A percentile compares a stretch with the other conserved stretches of the same genome.
Conservation (phyloP, 352 stramenopile genomes). For the Pythium scleroteichum region DNA sequence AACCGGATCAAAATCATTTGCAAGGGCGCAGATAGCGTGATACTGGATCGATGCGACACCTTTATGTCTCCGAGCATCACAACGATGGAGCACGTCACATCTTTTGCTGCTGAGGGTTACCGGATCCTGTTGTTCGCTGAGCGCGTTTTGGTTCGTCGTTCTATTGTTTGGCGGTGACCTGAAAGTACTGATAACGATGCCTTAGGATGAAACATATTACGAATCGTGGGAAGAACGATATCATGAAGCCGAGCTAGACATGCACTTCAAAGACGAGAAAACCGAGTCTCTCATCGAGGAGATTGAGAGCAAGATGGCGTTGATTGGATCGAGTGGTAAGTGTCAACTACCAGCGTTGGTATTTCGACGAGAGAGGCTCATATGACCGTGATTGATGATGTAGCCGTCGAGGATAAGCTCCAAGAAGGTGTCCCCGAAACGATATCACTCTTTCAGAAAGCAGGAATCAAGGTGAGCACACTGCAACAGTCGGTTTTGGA, state of each 20-base stretch:
- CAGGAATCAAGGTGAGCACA: constrained; percentile 97
- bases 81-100: constrained; percentile 76
- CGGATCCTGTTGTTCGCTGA: constrained; percentile 87
- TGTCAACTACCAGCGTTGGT: no score
- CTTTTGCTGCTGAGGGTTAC: constrained; percentile 84
- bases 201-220: constrained; percentile 69
- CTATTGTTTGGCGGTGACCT: background rate
- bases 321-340: constrained; percentile 85
- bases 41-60: constrained; percentile 64
- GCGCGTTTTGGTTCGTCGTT: constrained; percentile 49
- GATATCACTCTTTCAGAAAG: constrained; percentile 89
- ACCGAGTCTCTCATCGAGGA: constrained; percentile 65
- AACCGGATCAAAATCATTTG: constrained; percentile 64
- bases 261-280: constrained; percentile 61
- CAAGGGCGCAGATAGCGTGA: constrained; percentile 83
- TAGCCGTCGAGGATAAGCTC: constrained; percentile 97
- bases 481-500: no score
- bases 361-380: no score
- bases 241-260: constrained; percentile 69
- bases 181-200: background rate
- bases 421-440: constrained; percentile 96
- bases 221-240: constrained; percentile 65
- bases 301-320: constrained; percentile 80
- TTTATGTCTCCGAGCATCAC: constrained; percentile 53
- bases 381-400: background rate